These are phyloP conservation scores for Penicillium canescens DNA, from an alignment of 495 filamentous ascomycete species.

Conservation along the genomic window DNA sequence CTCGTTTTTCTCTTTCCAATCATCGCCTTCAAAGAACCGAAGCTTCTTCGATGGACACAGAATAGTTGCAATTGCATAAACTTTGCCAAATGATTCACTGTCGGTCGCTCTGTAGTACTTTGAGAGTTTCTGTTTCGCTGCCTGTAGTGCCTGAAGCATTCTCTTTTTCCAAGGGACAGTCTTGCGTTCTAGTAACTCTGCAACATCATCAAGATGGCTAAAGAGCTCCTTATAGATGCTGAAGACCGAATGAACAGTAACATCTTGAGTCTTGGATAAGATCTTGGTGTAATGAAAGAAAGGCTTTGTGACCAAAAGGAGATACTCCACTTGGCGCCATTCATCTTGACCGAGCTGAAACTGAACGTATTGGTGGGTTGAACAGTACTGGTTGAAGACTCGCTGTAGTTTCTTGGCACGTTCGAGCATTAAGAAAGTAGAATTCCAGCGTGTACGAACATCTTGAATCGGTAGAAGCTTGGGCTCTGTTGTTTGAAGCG, in stretches of 20 bases:
- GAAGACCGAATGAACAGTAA: slow-evolving; percentile 17
- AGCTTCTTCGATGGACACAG: slow-evolving; percentile 13
- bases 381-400: slow-evolving; percentile 12
- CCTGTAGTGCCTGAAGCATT: slow-evolving; percentile 10
- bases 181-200: no score
- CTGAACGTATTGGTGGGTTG: slow-evolving; percentile 6
- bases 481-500: slow-evolving; percentile 9
- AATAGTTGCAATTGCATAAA: background rate
- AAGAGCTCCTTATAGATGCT: slow-evolving; percentile 14
- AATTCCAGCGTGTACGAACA: slow-evolving; percentile 16
- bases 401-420: slow-evolving; percentile 4
- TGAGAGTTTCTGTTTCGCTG: slow-evolving; percentile 9
- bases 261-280: slow-evolving; percentile 18
- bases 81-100: no score
- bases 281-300: slow-evolving; percentile 12
- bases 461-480: slow-evolving; percentile 19
- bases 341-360: slow-evolving; percentile 14
- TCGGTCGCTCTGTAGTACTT: slow-evolving; percentile 1
- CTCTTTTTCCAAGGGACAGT: slow-evolving; percentile 7
- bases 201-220: no score
- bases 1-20: slow-evolving; percentile 7
- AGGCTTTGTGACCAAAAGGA: no score
- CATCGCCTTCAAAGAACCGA: slow-evolving; percentile 12
- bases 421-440: background rate
- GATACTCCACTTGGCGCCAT: slow-evolving; percentile 17